Conservation (phyloP, 257 asterid genomes). For the Paulownia fortunei region DNA sequence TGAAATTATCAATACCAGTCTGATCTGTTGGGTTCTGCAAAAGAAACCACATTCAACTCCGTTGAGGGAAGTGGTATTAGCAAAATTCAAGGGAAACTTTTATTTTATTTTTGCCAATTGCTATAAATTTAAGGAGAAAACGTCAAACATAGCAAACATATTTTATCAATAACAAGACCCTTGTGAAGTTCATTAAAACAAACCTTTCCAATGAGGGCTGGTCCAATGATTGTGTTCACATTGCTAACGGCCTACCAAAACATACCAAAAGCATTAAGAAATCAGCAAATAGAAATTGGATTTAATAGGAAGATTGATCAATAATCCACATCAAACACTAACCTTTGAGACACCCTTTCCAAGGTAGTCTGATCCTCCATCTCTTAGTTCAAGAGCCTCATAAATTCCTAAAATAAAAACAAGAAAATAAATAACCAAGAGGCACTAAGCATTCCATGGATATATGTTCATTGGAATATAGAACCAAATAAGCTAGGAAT, state of each 20-base stretch:
- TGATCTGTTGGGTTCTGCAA: slow-evolving; percentile 90
- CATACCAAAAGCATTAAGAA: background rate
- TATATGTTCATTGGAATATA: background rate
- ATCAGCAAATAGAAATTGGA: slow-evolving; percentile 13
- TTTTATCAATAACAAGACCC: background rate
- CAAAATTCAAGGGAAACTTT: background rate
- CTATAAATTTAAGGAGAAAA: background rate
- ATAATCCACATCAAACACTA: slow-evolving; percentile 7
- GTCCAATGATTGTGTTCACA: slow-evolving; percentile 85
- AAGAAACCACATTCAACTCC: slow-evolving; percentile 18
- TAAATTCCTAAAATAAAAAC: slow-evolving; percentile 60
- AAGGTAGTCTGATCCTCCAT: slow-evolving; percentile 97
- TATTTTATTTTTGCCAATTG: background rate
- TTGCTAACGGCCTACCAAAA: slow-evolving; percentile 42
- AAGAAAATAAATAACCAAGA: background rate
- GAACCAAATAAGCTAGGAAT: background rate
- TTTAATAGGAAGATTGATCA: background rate
- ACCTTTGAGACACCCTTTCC: slow-evolving; percentile 98
- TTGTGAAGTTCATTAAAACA: slow-evolving; percentile 10
- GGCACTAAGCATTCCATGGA: background rate
- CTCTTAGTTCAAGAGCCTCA: slow-evolving; percentile 98
- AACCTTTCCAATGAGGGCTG: slow-evolving; percentile 97
- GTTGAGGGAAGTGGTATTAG: background rate
- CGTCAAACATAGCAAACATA: background rate
- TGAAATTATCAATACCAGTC: slow-evolving; percentile 79